Evolutionary conservation across 352 stramenopile species (phyloP), one percentile per base, ranked within the genome.

Genomic region (Salisapilia sapeloensis): DNA sequence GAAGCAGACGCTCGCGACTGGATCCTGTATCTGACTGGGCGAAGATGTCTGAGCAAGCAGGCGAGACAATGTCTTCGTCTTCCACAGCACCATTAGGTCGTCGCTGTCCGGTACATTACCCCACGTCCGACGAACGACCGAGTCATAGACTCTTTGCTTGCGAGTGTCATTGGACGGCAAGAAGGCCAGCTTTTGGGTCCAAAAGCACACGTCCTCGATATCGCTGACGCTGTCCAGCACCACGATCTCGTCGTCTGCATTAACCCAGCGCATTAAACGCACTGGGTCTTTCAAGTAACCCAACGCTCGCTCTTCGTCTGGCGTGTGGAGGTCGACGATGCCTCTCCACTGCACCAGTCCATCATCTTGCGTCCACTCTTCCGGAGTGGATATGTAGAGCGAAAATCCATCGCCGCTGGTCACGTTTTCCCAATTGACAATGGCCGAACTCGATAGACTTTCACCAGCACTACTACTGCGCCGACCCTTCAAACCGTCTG

Each of bases 11-110:
- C 40, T 55, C 6, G 49, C 38, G 13, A 44, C 42, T 10, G 53
- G 53, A 16, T 64, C 53, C 38, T 64, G 50, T 5, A 59, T 42
- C 14, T 48, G 42, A 8, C 53, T 38, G 50, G 50, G 60, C 14
- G 50, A 34, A 6, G 33, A 2, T 21, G 23, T 13, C 26, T 20
- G 32, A 30, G 37, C 18, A 23, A 60, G 30, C 4, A 45, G 21
- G 7, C 42, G 42, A 16, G 60, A 50, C 9, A 40, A 40, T 2
- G 53, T 48, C 2, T 42, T 58, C 12, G 53, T 64, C 25, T 64
- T 61, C 53, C 53, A 64, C 19, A 64, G 30, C 16, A 60, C 24
- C 6, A 47, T 60, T 24, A 40, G 50, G 27, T 41, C 33, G 4
- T 44, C 43, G 11, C 37, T 21, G 5, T 16, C 10, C 2, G 25